Evolutionary conservation across 2,329 filamentous ascomycete genomes (phyloP).

Genomic region (Colletotrichum neosansevieriae): DNA sequence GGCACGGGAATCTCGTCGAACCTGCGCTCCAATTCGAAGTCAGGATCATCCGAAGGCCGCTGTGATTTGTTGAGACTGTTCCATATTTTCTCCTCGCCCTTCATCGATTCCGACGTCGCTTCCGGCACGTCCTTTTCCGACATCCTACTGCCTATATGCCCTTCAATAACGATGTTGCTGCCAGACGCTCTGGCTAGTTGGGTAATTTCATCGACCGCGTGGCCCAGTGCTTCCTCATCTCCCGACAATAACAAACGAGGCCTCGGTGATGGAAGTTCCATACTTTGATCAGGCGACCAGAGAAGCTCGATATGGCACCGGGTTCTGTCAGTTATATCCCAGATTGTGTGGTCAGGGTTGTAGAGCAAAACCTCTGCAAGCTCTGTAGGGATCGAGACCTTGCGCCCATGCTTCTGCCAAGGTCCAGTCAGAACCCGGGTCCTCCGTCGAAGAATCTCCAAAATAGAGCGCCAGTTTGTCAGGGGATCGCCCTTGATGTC

Average conservation of each 20-base stretch:
- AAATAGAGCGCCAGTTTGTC: slow-evolving; percentile 55
- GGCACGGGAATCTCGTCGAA: slow-evolving; percentile 57
- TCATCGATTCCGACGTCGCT: neutral
- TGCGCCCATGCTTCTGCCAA: slow-evolving; percentile 42
- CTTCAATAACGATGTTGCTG: slow-evolving; percentile 7
- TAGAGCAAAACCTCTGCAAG: slow-evolving; percentile 39
- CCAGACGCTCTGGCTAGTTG: slow-evolving; percentile 6
- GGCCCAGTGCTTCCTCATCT: slow-evolving; percentile 30
- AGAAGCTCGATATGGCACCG: slow-evolving; percentile 42
- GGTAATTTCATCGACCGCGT: slow-evolving; percentile 26
- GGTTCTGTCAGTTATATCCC: slow-evolving; percentile 48
- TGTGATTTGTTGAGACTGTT: slow-evolving; percentile 4
- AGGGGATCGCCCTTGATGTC: slow-evolving; percentile 45
- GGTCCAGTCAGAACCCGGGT: slow-evolving; percentile 47
- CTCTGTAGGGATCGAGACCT: slow-evolving; percentile 43
- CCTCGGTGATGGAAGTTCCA: neutral
- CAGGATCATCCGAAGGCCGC: slow-evolving; percentile 8
- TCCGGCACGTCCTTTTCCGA: neutral
- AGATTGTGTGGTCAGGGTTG: slow-evolving; percentile 43
- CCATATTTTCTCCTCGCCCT: slow-evolving; percentile 18
- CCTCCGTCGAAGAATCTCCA: slow-evolving; percentile 52
- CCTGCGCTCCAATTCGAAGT: slow-evolving; percentile 20
- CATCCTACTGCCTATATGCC: slow-evolving; percentile 5
- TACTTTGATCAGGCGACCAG: slow-evolving; percentile 10
- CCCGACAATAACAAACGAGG: slow-evolving; percentile 31